Conservation (phyloP, 1,284 basidiomycete genomes). For the Papiliotrema laurentii region DNA sequence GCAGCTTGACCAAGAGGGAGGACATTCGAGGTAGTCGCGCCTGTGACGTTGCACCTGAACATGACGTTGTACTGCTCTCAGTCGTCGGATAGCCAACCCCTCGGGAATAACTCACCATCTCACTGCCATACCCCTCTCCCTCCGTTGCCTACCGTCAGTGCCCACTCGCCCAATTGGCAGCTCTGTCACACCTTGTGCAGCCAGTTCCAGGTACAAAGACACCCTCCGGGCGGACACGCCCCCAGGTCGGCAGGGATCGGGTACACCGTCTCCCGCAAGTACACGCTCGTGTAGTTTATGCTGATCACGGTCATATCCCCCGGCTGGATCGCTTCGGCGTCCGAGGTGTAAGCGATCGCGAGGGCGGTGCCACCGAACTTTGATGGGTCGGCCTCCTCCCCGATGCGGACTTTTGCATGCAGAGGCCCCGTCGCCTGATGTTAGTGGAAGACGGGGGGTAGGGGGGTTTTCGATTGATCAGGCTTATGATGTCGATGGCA, state of each 20-base stretch:
- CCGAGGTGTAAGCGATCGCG: slow-evolving; percentile 63
- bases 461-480: not conserved
- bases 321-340: slow-evolving; percentile 56
- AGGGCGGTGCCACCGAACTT: slow-evolving; percentile 47
- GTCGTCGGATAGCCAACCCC: slow-evolving; percentile 59
- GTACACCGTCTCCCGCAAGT: slow-evolving; percentile 59
- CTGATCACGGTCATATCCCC: slow-evolving; percentile 67
- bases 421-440: slow-evolving; percentile 11
- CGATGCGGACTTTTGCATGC: slow-evolving; percentile 20
- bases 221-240: slow-evolving; percentile 60
- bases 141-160: too few species aligned
- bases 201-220: slow-evolving; percentile 70
- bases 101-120: slow-evolving; percentile 50
- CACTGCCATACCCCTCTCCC: slow-evolving; percentile 12
- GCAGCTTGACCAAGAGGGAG: slow-evolving; percentile 53
- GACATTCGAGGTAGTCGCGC: slow-evolving; percentile 36
- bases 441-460: not conserved
- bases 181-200: slow-evolving; percentile 51
- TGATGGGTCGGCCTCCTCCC: slow-evolving; percentile 55
- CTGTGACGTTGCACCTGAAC: slow-evolving; percentile 65
- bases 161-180: too few species aligned
- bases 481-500: slow-evolving; percentile 24
- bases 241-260: slow-evolving; percentile 62
- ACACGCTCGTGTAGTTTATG: slow-evolving; percentile 67
- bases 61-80: slow-evolving; percentile 60